A percentile compares a stretch with the other conserved stretches of the same genome.
phyloP scores from a whole-genome alignment of 129 eudicot species.

The Pittosporum tobira region DNA sequence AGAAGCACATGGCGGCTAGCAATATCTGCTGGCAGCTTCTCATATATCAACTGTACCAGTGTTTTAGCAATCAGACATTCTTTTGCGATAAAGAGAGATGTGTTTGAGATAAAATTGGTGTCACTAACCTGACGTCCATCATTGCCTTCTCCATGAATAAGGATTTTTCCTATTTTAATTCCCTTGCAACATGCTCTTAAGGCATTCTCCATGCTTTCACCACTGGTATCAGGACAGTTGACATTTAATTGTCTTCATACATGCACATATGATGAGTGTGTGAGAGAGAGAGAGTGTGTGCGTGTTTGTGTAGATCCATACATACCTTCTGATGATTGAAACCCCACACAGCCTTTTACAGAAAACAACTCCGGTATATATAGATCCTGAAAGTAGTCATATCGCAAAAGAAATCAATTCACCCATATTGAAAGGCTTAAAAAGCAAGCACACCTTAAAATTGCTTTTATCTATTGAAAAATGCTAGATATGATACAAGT shows the following conservation, averaged over 20 bases:
- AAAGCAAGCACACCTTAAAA: neutral
- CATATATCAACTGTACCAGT: constrained; percentile 62
- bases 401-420: neutral
- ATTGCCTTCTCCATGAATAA: constrained; percentile 58
- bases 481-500: neutral
- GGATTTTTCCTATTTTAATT: constrained; percentile 85
- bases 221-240: constrained; percentile 33
- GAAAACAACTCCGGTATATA: constrained; percentile 81
- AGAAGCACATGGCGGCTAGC: constrained; percentile 73
- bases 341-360: constrained; percentile 86
- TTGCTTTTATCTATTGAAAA: neutral
- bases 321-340: constrained; percentile 81
- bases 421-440: neutral
- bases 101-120: neutral
- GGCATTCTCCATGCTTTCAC: constrained; percentile 99
- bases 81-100: neutral
- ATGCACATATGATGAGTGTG: no score
- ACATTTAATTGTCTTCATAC: neutral
- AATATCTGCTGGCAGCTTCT: constrained; percentile 81
- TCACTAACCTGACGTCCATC: constrained; percentile 50
- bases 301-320: no score
- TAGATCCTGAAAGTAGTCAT: constrained; percentile 51
- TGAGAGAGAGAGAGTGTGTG: no score
- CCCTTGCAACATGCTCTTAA: constrained; percentile 94
- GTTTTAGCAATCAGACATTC: constrained; percentile 17